Evolutionary conservation across 2,329 filamentous ascomycete species (phyloP).

Genomic region (Ophiosphaerella narmari): DNA sequence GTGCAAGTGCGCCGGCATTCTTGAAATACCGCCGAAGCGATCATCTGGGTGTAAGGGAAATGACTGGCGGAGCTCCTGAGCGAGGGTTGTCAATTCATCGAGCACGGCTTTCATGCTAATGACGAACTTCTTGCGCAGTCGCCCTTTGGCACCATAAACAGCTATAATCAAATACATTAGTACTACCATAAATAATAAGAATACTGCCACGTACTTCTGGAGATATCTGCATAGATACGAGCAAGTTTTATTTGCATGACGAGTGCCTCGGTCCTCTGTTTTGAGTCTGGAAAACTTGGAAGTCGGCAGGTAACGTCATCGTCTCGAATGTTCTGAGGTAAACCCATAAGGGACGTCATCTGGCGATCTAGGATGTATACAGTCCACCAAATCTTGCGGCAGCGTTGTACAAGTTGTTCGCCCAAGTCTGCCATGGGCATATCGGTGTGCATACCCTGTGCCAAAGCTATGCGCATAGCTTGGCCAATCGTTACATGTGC

Average conservation of each 20-base stretch:
- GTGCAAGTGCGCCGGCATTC: constrained; percentile 48
- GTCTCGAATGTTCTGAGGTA: constrained; percentile 56
- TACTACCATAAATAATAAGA: too few species aligned
- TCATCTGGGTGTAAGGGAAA: constrained; percentile 47
- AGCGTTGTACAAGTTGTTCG: constrained; percentile 50
- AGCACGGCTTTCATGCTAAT: constrained; percentile 49
- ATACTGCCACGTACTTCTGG: constrained; percentile 46
- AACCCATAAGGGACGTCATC: constrained; percentile 59
- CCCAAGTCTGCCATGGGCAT: constrained; percentile 53
- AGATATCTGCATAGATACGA: constrained; percentile 51
- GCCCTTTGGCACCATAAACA: constrained; percentile 52
- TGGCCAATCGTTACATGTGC: constrained; percentile 58
- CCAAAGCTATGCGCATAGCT: constrained; percentile 56
- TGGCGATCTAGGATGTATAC: constrained; percentile 59
- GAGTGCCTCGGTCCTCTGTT: constrained; percentile 48
- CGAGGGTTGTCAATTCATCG: constrained; percentile 46
- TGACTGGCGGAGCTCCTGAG: constrained; percentile 46
- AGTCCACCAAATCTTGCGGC: constrained; percentile 60
- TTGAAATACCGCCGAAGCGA: constrained; percentile 47
- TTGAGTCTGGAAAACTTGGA: constrained; percentile 49
- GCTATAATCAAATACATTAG: constrained; percentile 28
- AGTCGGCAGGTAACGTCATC: constrained; percentile 57
- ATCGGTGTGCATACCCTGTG: constrained; percentile 58
- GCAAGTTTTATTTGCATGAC: constrained; percentile 55
- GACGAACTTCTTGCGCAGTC: constrained; percentile 48